These are phyloP conservation scores for Phaeoacremonium minimum DNA, from an alignment of 2,329 filamentous ascomycete species.

Conservation along the genomic window DNA sequence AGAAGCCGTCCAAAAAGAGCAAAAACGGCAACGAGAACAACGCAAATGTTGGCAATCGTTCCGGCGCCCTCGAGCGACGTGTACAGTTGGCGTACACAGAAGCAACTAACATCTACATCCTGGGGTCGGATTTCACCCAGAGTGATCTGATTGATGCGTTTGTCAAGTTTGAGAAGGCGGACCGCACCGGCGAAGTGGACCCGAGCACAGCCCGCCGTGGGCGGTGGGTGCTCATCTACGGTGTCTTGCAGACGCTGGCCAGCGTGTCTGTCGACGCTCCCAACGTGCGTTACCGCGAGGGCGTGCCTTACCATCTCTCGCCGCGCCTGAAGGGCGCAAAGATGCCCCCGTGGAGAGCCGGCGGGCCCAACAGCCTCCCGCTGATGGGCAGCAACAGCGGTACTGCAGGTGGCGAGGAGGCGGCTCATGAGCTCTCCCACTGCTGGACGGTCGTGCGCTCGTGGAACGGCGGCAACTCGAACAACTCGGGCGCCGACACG, in stretches of 20 bases:
- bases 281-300: constrained; percentile 44
- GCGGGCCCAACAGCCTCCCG: constrained; percentile 1
- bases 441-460: constrained; percentile 43
- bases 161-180: constrained; percentile 50
- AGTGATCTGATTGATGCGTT: constrained; percentile 54
- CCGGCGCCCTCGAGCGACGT: constrained; percentile 36
- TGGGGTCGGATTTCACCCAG: constrained; percentile 47
- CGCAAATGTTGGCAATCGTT: constrained; percentile 13
- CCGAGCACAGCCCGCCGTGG: constrained; percentile 52
- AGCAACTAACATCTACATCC: constrained; percentile 53
- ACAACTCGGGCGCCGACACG: constrained; percentile 19
- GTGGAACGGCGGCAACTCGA: constrained; percentile 26
- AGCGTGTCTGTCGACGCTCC: constrained; percentile 55
- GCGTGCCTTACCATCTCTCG: constrained; percentile 53
- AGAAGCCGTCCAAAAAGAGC: constrained; percentile 17
- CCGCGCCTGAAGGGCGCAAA: constrained; percentile 46
- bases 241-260: constrained; percentile 54
- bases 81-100: constrained; percentile 55
- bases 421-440: constrained; percentile 44
- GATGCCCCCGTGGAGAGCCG: constrained; percentile 50
- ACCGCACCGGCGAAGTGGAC: constrained; percentile 44
- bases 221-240: constrained; percentile 59
- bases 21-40: constrained; percentile 20
- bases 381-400: constrained; percentile 11
- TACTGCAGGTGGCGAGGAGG: constrained; percentile 31